Evolutionary conservation across 495 filamentous ascomycete genomes (phyloP).

Genomic region (Penicillium tannophilum): DNA sequence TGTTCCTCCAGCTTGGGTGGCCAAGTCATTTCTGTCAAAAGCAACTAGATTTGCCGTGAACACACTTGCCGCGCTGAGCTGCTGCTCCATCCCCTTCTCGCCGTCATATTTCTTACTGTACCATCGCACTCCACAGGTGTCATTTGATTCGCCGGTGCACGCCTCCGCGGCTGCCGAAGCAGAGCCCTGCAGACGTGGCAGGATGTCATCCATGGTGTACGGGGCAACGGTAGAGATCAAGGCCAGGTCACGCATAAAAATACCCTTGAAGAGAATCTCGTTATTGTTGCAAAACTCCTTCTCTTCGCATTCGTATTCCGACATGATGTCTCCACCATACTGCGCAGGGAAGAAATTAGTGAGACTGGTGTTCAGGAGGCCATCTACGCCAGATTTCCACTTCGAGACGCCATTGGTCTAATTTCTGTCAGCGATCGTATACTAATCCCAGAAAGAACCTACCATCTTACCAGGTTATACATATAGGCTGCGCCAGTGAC

Average conservation of each 20-base stretch:
- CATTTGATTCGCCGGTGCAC: slow-evolving; percentile 60
- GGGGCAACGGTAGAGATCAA: slow-evolving; percentile 62
- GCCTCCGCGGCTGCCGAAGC: slow-evolving; percentile 65
- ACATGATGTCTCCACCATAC: slow-evolving; percentile 51
- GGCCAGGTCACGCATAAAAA: slow-evolving; percentile 64
- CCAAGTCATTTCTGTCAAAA: slow-evolving; percentile 16
- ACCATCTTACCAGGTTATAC: slow-evolving; percentile 61
- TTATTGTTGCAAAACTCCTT: slow-evolving; percentile 62
- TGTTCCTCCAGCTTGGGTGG: neutral
- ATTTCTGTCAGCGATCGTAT: neutral
- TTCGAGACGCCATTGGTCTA: slow-evolving; percentile 51
- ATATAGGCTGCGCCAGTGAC: slow-evolving; percentile 69
- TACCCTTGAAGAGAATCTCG: slow-evolving; percentile 71
- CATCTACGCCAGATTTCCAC: slow-evolving; percentile 40
- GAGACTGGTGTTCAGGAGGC: slow-evolving; percentile 54
- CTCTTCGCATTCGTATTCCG: slow-evolving; percentile 74
- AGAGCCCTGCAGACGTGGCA: slow-evolving; percentile 62
- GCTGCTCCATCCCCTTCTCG: slow-evolving; percentile 50
- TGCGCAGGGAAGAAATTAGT: slow-evolving; percentile 61
- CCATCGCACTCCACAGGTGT: slow-evolving; percentile 72
- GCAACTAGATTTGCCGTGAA: slow-evolving; percentile 52
- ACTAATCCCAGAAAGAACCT: neutral
- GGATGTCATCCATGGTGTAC: slow-evolving; percentile 58
- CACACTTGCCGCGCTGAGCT: slow-evolving; percentile 51
- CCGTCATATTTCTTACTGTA: slow-evolving; percentile 61